phyloP scores from a whole-genome alignment of 164 flowering plant species.

The grape (Vitis vinifera) region DNA sequence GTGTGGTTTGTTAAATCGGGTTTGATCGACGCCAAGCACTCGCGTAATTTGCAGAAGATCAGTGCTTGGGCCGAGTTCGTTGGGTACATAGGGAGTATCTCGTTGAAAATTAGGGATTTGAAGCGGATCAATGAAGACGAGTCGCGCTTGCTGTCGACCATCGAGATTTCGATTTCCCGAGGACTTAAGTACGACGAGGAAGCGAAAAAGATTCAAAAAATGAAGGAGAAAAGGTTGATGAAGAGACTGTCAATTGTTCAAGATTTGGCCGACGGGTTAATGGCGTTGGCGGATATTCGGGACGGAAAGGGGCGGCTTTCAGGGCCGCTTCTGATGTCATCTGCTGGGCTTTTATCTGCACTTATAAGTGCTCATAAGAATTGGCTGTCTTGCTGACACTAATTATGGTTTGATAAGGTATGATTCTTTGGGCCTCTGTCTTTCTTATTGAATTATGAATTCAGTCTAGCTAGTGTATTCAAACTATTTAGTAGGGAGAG shows the following conservation, averaged over 20 bases:
- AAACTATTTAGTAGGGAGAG: not conserved
- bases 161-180: conserved; percentile 34
- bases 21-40: conserved; percentile 47
- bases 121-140: conserved; percentile 45
- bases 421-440: not conserved
- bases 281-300: conserved; percentile 78
- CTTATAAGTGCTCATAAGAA: conserved; percentile 93
- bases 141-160: conserved; percentile 34
- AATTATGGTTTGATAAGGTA: conserved; percentile 5
- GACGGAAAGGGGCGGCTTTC: conserved; percentile 68
- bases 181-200: conserved; percentile 39
- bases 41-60: conserved; percentile 41
- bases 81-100: conserved; percentile 77
- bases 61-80: conserved; percentile 89
- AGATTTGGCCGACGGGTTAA: conserved; percentile 79
- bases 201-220: conserved; percentile 23
- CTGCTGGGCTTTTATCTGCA: conserved; percentile 83
- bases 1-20: conserved; percentile 86
- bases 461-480: not conserved
- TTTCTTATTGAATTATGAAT: not conserved
- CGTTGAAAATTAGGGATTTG: conserved; percentile 68
- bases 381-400: conserved; percentile 79
- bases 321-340: conserved; percentile 60
- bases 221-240: conserved; percentile 50
- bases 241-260: conserved; percentile 78